Base-by-base conservation (phyloP, 768 basidiomycete genomes). In the Hygrocybe punicea region DNA sequence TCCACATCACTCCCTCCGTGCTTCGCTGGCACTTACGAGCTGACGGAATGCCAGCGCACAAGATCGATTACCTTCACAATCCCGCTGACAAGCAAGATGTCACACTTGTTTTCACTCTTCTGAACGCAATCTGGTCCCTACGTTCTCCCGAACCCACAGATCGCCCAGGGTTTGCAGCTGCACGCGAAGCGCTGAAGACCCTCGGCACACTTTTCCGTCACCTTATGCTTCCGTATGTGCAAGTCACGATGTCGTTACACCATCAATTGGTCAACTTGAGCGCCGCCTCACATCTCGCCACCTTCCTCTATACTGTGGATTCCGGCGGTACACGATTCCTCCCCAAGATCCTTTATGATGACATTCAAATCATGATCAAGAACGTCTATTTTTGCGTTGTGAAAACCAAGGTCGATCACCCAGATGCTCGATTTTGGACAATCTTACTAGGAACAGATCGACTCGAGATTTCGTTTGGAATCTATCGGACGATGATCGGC, bases 311-410 rank as follows among this genome's bases (percentile, higher is more conserved):
- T 55, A 42, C 52, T 6, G 16, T 34, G 3, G 33, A 57, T 24
- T n/a, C 24, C 6, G 55, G 45, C 4, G 51, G 51, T 2, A 42
- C 4, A 42, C 10, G 19, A 42, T 71, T 72, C 44, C 63, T 76
- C 23, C 66, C 69, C 0, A 62, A 55, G 1, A 60, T 62, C 5
- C 63, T 70, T 0, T 76, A 65, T 53, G 17, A 58, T 1, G 71
- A 78, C 55, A 59, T 75, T 40, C 65, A 68, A 64, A 57, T 71
- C 4, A 73, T 73, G 71, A 65, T 76, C 55, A 77, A 75, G 62
- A 76, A 76, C 53, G 65, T 56, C 0, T 74, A 58, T 46, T 75
- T 75, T 48, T 76, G 74, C 51, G 65, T 76, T 17, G 73, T 69
- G 1, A 78, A 76, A 55, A 58, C 66, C 14, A 74, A 76, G 44